Evolutionary conservation across 805 yeast genomes (phyloP).

Genomic region (Starmerella stellata): DNA sequence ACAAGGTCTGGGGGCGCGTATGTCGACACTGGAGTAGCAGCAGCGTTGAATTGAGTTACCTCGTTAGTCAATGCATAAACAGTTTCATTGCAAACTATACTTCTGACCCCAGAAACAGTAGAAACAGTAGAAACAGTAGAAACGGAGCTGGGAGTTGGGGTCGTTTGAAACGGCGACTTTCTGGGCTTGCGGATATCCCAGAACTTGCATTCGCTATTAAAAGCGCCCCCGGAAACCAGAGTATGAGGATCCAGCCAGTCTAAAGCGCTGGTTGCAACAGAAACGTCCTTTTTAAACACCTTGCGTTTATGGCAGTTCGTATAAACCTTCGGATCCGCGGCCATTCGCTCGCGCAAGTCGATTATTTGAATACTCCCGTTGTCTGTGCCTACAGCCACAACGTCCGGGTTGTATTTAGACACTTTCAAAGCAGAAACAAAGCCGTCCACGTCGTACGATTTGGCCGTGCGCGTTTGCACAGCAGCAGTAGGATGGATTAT

Average conservation of each 20-base stretch:
- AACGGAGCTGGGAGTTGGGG: no score
- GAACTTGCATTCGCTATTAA: constrained; percentile 13
- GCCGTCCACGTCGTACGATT: neutral
- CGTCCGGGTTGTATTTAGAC: neutral
- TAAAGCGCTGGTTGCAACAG: constrained; percentile 12
- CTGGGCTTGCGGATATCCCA: constrained; percentile 19
- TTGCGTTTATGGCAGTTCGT: constrained; percentile 3
- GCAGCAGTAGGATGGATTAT: neutral
- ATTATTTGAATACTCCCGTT: constrained; percentile 3
- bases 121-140: no score
- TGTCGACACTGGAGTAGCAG: no score
- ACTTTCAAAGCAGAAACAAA: neutral
- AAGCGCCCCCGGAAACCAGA: constrained; percentile 14
- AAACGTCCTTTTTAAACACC: constrained; percentile 2
- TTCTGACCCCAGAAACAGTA: no score
- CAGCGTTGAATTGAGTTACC: no score
- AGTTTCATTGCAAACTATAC: no score
- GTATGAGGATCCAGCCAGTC: constrained; percentile 13
- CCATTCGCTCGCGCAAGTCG: constrained; percentile 4
- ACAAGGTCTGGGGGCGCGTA: no score
- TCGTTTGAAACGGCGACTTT: neutral
- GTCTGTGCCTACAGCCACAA: constrained; percentile 5
- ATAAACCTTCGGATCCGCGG: neutral
- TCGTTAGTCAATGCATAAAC: no score
- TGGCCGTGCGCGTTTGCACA: no score